Percentiles rank a stretch among this genome's conserved stretches.
Evolutionary conservation across 306 rosid genomes (phyloP).

Genomic region (Lithocarpus polystachyus): DNA sequence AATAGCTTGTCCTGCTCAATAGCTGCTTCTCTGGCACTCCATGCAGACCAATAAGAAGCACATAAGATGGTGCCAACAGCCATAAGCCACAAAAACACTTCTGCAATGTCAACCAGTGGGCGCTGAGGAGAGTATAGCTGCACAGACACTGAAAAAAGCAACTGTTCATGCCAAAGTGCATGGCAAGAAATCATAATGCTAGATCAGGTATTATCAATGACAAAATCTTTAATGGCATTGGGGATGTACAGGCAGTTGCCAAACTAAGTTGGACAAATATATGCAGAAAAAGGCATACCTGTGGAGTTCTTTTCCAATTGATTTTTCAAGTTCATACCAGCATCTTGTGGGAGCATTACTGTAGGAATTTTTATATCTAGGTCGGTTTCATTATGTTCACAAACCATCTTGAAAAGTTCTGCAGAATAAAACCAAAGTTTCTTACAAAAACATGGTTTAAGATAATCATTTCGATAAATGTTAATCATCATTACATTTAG

Average conservation of each 20-base stretch:
- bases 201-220: slow-evolving; percentile 1
- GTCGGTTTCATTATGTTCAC: slow-evolving; percentile 76
- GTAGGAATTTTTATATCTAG: slow-evolving; percentile 75
- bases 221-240: slow-evolving; percentile 2
- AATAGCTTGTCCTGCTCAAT: slow-evolving; percentile 83
- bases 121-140: slow-evolving; percentile 96
- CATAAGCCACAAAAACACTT: slow-evolving; percentile 98
- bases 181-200: slow-evolving; percentile 11
- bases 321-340: slow-evolving; percentile 64
- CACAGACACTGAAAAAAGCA: slow-evolving; percentile 66
- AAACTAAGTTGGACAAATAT: neutral
- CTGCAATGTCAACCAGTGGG: slow-evolving; percentile 93
- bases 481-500: neutral
- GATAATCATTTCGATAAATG: neutral
- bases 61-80: slow-evolving; percentile 94
- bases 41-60: slow-evolving; percentile 97
- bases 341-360: slow-evolving; percentile 94
- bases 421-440: slow-evolving; percentile 20
- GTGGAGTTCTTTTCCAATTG: slow-evolving; percentile 50
- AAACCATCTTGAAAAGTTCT: slow-evolving; percentile 99
- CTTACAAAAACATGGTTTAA: slow-evolving; percentile 3
- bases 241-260: slow-evolving; percentile 8
- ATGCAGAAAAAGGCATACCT: slow-evolving; percentile 39
- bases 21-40: slow-evolving; percentile 90
- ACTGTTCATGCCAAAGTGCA: slow-evolving; percentile 30